These are phyloP conservation scores for Monosporozyma siamensis DNA, from an alignment of 805 yeast genomes.

Conservation along the genomic window DNA sequence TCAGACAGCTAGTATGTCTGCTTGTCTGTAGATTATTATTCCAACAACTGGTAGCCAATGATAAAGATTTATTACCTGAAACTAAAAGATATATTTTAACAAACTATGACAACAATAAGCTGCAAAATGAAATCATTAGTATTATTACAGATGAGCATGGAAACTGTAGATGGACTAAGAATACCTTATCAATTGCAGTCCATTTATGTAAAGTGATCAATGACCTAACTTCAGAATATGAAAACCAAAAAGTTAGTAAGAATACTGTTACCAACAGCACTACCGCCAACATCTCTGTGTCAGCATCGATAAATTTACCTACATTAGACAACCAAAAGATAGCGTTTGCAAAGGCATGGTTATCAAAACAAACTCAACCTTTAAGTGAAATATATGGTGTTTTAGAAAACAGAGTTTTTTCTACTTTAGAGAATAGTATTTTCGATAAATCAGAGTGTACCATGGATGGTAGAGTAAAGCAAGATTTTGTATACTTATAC, in stretches of 20 bases:
- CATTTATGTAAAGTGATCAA: slow-evolving; percentile 32
- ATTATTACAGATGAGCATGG: slow-evolving; percentile 81
- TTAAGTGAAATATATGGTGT: slow-evolving; percentile 64
- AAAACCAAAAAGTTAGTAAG: slow-evolving; percentile 4
- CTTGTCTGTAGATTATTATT: slow-evolving; percentile 64
- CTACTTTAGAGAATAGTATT: slow-evolving; percentile 35
- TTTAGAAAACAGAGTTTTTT: slow-evolving; percentile 58
- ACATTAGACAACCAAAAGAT: slow-evolving; percentile 22
- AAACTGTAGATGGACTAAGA: slow-evolving; percentile 83
- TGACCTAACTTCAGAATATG: slow-evolving; percentile 22
- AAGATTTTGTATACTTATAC: slow-evolving; percentile 27
- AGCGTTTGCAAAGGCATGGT: slow-evolving; percentile 66
- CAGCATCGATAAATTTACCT: slow-evolving; percentile 10
- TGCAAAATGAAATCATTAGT: slow-evolving; percentile 66
- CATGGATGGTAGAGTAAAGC: slow-evolving; percentile 33
- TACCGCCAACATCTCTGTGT: too few relatives aligned
- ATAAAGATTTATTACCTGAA: slow-evolving; percentile 21
- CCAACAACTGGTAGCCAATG: slow-evolving; percentile 50
- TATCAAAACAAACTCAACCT: slow-evolving; percentile 80
- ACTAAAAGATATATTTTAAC: slow-evolving; percentile 31
- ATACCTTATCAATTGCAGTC: slow-evolving; percentile 60
- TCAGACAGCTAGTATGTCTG: slow-evolving; percentile 74
- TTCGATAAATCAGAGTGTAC: slow-evolving; percentile 26
- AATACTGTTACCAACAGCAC: neutral
- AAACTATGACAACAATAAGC: slow-evolving; percentile 34